Percentiles rank a stretch among this genome's conserved stretches.
Evolutionary conservation across 1,139 yeast genomes (phyloP).

Genomic region (Geotrichum restrictum): DNA sequence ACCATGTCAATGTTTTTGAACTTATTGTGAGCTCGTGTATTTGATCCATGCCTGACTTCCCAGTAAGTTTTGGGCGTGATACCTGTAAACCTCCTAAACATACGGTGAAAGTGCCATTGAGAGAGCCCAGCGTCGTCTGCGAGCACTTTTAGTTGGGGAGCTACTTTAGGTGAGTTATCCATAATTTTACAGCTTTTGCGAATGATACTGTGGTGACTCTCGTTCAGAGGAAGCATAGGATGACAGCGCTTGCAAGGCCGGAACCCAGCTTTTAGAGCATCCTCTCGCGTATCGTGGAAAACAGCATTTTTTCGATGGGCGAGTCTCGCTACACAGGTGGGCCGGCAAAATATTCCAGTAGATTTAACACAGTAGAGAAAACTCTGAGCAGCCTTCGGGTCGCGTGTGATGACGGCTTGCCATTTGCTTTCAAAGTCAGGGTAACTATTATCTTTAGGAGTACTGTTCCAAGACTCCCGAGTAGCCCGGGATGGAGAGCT

Average conservation of each 20-base stretch:
- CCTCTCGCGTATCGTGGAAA: slow-evolving; percentile 24
- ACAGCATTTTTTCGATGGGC: slow-evolving; percentile 27
- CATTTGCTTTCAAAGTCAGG: slow-evolving; percentile 24
- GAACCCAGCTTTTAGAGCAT: slow-evolving; percentile 27
- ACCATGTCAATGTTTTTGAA: slow-evolving; percentile 9
- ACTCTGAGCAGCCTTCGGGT: slow-evolving; percentile 29
- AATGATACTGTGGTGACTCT: slow-evolving; percentile 26
- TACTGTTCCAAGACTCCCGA: too few species aligned
- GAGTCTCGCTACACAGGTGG: slow-evolving; percentile 29
- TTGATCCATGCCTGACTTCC: slow-evolving; percentile 20
- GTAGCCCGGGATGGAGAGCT: too few species aligned
- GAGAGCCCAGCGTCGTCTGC: slow-evolving; percentile 29
- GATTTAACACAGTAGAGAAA: slow-evolving; percentile 29
- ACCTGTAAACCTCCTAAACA: slow-evolving; percentile 33
- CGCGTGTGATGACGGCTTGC: slow-evolving; percentile 26
- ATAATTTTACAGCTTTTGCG: slow-evolving; percentile 22
- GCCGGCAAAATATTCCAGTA: slow-evolving; percentile 30
- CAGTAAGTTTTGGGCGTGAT: slow-evolving; percentile 21
- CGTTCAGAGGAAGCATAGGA: slow-evolving; percentile 27
- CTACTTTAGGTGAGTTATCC: slow-evolving; percentile 20
- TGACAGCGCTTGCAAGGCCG: slow-evolving; percentile 32
- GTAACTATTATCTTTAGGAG: not conserved
- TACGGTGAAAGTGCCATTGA: slow-evolving; percentile 34
- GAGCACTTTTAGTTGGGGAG: slow-evolving; percentile 24
- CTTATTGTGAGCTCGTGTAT: slow-evolving; percentile 8